Evolutionary conservation across 805 yeast species (phyloP).

Genomic region (Zygotorulaspora florentina): DNA sequence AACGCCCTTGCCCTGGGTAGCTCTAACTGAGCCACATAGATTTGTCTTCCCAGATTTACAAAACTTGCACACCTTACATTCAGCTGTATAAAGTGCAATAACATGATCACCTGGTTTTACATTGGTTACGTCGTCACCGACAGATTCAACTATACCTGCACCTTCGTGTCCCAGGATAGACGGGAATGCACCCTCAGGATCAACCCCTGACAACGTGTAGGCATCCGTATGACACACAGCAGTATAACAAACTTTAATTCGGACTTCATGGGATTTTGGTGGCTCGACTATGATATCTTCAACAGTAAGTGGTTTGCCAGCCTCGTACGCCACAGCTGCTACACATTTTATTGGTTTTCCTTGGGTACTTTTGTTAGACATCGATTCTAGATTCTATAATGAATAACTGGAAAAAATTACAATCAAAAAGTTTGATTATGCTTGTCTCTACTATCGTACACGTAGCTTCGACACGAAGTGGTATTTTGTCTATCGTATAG

Average conservation of each 20-base stretch:
- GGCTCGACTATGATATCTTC: conserved; percentile 90
- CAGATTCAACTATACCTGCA: conserved; percentile 92
- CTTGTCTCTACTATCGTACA: background rate
- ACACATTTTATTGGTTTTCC: conserved; percentile 67
- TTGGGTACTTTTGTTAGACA: conserved; percentile 20
- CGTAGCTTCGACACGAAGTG: no score
- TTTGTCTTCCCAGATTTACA: conserved; percentile 95
- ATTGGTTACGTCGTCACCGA: conserved; percentile 89
- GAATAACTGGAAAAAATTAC: background rate
- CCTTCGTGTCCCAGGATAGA: conserved; percentile 95
- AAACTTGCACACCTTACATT: conserved; percentile 91
- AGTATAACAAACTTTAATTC: conserved; percentile 80
- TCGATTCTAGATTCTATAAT: background rate
- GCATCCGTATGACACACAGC: conserved; percentile 99
- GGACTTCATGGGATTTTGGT: conserved; percentile 95
- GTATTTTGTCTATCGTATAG: no score
- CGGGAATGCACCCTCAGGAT: conserved; percentile 96
- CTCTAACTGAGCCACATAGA: conserved; percentile 91
- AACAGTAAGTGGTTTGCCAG: conserved; percentile 73
- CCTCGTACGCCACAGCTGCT: conserved; percentile 98
- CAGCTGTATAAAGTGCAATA: conserved; percentile 92
- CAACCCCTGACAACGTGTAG: conserved; percentile 88
- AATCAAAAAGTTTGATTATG: background rate
- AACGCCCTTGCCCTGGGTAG: conserved; percentile 96
- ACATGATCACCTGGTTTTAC: conserved; percentile 94